Base-by-base conservation (phyloP, 2,329 filamentous ascomycete genomes). In the Penicillium sp. region DNA sequence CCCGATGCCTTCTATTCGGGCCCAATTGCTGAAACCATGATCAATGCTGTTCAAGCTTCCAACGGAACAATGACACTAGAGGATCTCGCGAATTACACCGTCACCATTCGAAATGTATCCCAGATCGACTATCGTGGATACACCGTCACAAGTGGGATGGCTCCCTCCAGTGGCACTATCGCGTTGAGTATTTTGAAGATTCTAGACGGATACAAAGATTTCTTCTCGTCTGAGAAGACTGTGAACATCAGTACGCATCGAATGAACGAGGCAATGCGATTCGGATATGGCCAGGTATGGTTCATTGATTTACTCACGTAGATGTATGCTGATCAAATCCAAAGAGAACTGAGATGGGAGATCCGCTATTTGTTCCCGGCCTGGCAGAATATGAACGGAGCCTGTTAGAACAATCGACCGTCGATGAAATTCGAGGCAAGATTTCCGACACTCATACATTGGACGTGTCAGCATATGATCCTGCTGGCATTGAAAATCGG, bases 11-110 rank as follows among this genome's bases (percentile, higher is more conserved):
- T 94, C 67, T 94, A 95, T 70, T 77, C 76, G 0, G 90, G 90
- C 1, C 77, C 84, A 0, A 85, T 93, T 40, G 88, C 92, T 25
- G 78, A 90, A 63, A 84, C 87, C 0, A 92, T 88, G 53, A 86
- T 97, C 64, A 76, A 82, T 15, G 82, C 86, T 0, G 74, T 96
- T 18, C 85, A 86, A 65, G 77, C 79, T 0, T 75, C 79, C 2
- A 90, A 92, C 61, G 93, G 93, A n/a, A 93, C 85, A 11, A 92
- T 97, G 87, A 92, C 90, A 0, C 69, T 94, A 1, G 81, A 85
- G 0, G 93, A 97, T 73, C 77, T 97, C 27, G 79, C 80, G 55
- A 83, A 86, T 61, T 97, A 97, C 75, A 81, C 81, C 1, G 78
- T 89, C n/a, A 78, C 83, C 25, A 79, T 86, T 37, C 83, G 90